Evolutionary conservation across 1,139 yeast species (phyloP).

Genomic region (Meyerozyma sp.): DNA sequence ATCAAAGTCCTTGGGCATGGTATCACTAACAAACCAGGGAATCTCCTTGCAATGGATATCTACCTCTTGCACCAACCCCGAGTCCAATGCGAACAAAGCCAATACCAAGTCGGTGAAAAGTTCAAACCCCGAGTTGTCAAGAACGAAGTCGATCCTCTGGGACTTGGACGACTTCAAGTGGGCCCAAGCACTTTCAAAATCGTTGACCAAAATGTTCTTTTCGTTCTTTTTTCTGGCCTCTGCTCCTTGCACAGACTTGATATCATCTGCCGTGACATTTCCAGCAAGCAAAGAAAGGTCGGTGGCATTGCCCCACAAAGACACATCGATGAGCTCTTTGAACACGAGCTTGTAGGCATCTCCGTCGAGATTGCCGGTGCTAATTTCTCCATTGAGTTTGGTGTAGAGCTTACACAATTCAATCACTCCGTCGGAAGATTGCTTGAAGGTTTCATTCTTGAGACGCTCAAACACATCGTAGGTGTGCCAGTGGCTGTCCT

Average conservation of each 20-base stretch:
- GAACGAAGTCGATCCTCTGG: slow-evolving; percentile 71
- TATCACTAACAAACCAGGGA: slow-evolving; percentile 98
- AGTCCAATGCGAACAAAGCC: slow-evolving; percentile 68
- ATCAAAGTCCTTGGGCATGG: slow-evolving; percentile 74
- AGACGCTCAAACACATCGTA: slow-evolving; percentile 70
- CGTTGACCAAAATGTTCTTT: slow-evolving; percentile 76
- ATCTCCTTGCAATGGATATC: slow-evolving; percentile 83
- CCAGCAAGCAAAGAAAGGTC: slow-evolving; percentile 86
- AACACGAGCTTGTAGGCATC: slow-evolving; percentile 54
- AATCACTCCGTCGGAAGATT: slow-evolving; percentile 72
- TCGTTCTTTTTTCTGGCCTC: slow-evolving; percentile 81
- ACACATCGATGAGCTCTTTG: slow-evolving; percentile 78
- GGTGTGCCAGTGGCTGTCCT: slow-evolving; percentile 38
- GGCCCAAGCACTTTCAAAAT: slow-evolving; percentile 65
- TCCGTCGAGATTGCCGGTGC: slow-evolving; percentile 21
- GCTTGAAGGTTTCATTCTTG: slow-evolving; percentile 69
- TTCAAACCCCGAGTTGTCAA: slow-evolving; percentile 96
- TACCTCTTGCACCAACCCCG: slow-evolving; percentile 55
- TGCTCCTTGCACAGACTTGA: slow-evolving; percentile 86
- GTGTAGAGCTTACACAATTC: slow-evolving; percentile 74
- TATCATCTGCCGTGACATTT: slow-evolving; percentile 73
- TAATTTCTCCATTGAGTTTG: slow-evolving; percentile 31
- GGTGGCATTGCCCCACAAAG: slow-evolving; percentile 97
- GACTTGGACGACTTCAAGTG: slow-evolving; percentile 23
- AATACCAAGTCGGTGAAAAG: slow-evolving; percentile 82